A percentile compares a stretch with the other conserved stretches of the same genome.
Conservation (phyloP, 139 green algal genomes). For the Chlorella sp. region DNA sequence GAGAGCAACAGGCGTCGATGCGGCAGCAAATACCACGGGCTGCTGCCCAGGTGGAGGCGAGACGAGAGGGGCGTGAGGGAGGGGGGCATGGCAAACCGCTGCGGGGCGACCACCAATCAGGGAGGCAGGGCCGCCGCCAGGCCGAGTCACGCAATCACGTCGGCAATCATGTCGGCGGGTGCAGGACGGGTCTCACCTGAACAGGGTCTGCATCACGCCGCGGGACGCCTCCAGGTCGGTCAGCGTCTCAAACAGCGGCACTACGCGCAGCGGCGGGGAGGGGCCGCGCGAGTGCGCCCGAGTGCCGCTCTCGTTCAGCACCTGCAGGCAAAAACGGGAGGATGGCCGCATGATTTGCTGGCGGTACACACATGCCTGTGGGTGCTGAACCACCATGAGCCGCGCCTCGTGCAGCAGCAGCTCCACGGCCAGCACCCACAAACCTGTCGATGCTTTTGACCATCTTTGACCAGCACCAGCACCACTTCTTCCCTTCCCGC, state of each 20-base stretch:
- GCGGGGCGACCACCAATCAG: too few species aligned
- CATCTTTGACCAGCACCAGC: too few species aligned
- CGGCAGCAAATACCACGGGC: too few species aligned
- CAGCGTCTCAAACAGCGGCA: constrained; percentile 97
- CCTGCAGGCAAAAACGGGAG: background rate
- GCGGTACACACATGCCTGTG: too few species aligned
- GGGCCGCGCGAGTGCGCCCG: background rate
- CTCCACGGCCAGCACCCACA: too few species aligned
- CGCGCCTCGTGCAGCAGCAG: background rate
- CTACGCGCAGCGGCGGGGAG: constrained; percentile 77
- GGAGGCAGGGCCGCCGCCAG: background rate
- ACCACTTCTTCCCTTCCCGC: too few species aligned
- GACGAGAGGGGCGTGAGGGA: background rate
- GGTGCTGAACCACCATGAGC: background rate
- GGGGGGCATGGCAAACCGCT: too few species aligned
- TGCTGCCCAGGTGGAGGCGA: too few species aligned
- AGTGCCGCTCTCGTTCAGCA: background rate
- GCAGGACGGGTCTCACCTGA: too few species aligned
- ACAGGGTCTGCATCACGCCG: constrained; percentile 41
- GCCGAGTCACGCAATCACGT: background rate
- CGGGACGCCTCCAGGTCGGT: constrained; percentile 82
- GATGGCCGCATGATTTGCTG: too few species aligned
- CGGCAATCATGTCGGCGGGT: background rate
- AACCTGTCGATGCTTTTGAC: too few species aligned
- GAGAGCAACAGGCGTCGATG: too few species aligned